Conservation (phyloP, 192 early-diverging fungal species). For the Coemansia sp. region DNA sequence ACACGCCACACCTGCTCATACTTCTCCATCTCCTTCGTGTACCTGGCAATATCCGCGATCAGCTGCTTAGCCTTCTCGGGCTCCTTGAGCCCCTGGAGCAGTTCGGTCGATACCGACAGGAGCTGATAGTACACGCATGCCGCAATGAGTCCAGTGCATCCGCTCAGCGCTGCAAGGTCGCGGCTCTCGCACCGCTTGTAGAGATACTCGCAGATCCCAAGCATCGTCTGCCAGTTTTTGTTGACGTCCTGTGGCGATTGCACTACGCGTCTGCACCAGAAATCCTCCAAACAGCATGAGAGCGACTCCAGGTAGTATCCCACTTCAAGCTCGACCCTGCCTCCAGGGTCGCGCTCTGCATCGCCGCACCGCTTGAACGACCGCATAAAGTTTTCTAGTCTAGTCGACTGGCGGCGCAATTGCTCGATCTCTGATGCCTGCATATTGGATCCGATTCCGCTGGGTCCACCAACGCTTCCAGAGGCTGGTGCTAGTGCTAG, state of each 20-base stretch:
- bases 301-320: slow-evolving; percentile 51
- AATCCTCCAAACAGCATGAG: slow-evolving; percentile 47
- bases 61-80: not conserved
- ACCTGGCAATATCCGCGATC: slow-evolving; percentile 14
- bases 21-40: slow-evolving; percentile 25
- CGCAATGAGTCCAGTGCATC: slow-evolving; percentile 31
- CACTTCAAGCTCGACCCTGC: slow-evolving; percentile 30
- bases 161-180: slow-evolving; percentile 23
- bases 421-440: slow-evolving; percentile 23
- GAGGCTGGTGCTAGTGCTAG: no score
- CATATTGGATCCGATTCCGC: not conserved
- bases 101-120: slow-evolving; percentile 14
- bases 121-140: slow-evolving; percentile 45
- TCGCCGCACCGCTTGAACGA: slow-evolving; percentile 47
- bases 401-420: slow-evolving; percentile 25
- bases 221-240: slow-evolving; percentile 48
- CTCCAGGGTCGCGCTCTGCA: slow-evolving; percentile 27
- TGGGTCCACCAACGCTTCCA: not conserved
- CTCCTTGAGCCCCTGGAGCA: slow-evolving; percentile 9
- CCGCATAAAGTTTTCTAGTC: slow-evolving; percentile 35
- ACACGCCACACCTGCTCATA: slow-evolving; percentile 19
- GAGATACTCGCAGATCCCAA: slow-evolving; percentile 39
- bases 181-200: slow-evolving; percentile 17
- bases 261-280: slow-evolving; percentile 38
- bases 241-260: slow-evolving; percentile 21